A percentile compares a stretch with the other conserved stretches of the same genome.
phyloP scores from a whole-genome alignment of 768 basidiomycete genomes.

The Heimioporus sp. region DNA sequence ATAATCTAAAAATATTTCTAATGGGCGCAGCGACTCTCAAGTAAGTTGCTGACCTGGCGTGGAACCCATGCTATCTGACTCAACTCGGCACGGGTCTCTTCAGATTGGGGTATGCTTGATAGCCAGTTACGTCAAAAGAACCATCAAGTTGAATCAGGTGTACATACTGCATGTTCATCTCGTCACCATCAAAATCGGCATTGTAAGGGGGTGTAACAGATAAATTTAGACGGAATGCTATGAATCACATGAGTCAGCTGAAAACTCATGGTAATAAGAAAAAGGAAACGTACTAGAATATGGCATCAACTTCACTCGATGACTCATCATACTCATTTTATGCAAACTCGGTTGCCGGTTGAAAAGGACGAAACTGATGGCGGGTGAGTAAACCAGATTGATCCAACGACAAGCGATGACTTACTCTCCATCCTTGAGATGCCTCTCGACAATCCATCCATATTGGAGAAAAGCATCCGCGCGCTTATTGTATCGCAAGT shows the following conservation, averaged over 20 bases:
- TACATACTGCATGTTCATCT: constrained; percentile 99
- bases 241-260: constrained; percentile 1
- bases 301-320: constrained; percentile 94
- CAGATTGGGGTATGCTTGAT: constrained; percentile 89
- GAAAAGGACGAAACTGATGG: constrained; percentile 53
- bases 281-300: constrained; percentile 79
- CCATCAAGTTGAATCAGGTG: not conserved
- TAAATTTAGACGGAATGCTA: constrained; percentile 95
- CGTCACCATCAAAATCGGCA: constrained; percentile 99
- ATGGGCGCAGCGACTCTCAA: not conserved
- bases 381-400: not conserved
- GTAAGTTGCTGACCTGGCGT: constrained; percentile 62
- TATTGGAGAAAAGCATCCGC: constrained; percentile 95
- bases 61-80: constrained; percentile 99
- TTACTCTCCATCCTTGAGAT: constrained; percentile 97
- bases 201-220: constrained; percentile 99
- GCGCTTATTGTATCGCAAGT: constrained; percentile 94
- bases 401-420: constrained; percentile 32
- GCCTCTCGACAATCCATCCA: constrained; percentile 98
- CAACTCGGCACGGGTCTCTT: constrained; percentile 97
- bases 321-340: constrained; percentile 99
- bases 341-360: constrained; percentile 98
- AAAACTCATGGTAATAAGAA: not conserved
- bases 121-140: constrained; percentile 8
- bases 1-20: constrained; percentile 65